phyloP scores from a whole-genome alignment of 2,329 filamentous ascomycete genomes.

The Cladophialophora exuberans region DNA sequence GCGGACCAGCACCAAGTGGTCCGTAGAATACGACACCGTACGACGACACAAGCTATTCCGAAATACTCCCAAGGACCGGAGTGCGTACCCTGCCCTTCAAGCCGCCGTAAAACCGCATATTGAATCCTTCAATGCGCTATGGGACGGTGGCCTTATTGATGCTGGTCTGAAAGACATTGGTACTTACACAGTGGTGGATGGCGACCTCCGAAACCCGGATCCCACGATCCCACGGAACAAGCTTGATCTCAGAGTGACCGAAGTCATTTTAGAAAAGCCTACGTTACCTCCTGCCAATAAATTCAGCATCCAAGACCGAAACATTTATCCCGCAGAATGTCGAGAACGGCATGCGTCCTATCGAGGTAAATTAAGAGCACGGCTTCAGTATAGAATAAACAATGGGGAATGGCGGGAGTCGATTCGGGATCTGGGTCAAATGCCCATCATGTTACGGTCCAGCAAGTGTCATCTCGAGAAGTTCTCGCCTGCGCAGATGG shows the following conservation, averaged over 20 bases:
- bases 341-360: slow-evolving; percentile 93
- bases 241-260: slow-evolving; percentile 76
- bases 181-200: slow-evolving; percentile 83
- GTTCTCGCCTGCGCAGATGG: slow-evolving; percentile 78
- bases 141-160: slow-evolving; percentile 73
- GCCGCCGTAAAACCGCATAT: slow-evolving; percentile 89
- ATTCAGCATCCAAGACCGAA: slow-evolving; percentile 74
- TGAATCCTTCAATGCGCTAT: slow-evolving; percentile 91
- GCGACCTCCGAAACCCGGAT: slow-evolving; percentile 51
- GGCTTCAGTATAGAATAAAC: slow-evolving; percentile 85
- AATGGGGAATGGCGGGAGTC: slow-evolving; percentile 82
- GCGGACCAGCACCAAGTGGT: slow-evolving; percentile 60
- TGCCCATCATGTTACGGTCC: slow-evolving; percentile 94
- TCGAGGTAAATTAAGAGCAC: slow-evolving; percentile 79
- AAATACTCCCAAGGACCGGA: slow-evolving; percentile 83
- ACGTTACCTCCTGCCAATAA: slow-evolving; percentile 81
- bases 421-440: slow-evolving; percentile 79
- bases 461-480: slow-evolving; percentile 89
- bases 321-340: slow-evolving; percentile 89
- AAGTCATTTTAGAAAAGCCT: slow-evolving; percentile 81
- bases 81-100: slow-evolving; percentile 84
- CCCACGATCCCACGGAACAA: slow-evolving; percentile 61
- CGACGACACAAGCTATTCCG: slow-evolving; percentile 86
- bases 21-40: slow-evolving; percentile 81
- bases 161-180: slow-evolving; percentile 87